phyloP scores from a whole-genome alignment of 1,284 basidiomycete genomes.

The Rhodotorula sp. region DNA sequence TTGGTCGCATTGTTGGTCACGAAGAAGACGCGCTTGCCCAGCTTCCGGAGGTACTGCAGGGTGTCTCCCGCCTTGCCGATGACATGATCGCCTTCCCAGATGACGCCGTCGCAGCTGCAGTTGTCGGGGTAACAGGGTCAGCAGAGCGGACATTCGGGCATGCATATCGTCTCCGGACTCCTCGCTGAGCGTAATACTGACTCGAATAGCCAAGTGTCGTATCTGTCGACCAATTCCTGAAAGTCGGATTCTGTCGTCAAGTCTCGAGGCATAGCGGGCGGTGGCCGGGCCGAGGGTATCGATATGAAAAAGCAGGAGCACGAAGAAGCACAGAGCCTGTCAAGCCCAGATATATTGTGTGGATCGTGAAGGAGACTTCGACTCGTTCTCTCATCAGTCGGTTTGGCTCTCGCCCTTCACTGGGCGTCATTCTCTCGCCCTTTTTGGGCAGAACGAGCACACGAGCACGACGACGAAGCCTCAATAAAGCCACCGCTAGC shows the following conservation, averaged over 20 bases:
- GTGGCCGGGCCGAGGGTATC: no score
- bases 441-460: no score
- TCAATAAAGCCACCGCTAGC: no score
- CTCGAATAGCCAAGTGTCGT: conserved; percentile 93
- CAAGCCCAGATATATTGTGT: no score
- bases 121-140: not conserved
- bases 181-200: conserved; percentile 66
- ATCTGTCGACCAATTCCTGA: conserved; percentile 59
- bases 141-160: not conserved
- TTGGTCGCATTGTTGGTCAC: conserved; percentile 67
- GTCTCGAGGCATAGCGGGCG: not conserved
- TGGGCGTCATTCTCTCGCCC: no score
- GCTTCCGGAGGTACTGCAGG: conserved; percentile 37
- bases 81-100: conserved; percentile 45
- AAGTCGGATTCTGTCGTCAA: conserved; percentile 3
- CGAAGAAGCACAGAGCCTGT: no score
- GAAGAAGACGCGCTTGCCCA: conserved; percentile 67
- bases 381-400: no score
- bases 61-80: conserved; percentile 37
- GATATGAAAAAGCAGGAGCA: not conserved
- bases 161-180: no score
- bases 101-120: conserved; percentile 39
- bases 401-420: no score
- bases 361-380: no score
- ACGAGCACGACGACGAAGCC: no score